phyloP scores from a whole-genome alignment of 1,284 basidiomycete genomes.

The Meripilus lineatus region DNA sequence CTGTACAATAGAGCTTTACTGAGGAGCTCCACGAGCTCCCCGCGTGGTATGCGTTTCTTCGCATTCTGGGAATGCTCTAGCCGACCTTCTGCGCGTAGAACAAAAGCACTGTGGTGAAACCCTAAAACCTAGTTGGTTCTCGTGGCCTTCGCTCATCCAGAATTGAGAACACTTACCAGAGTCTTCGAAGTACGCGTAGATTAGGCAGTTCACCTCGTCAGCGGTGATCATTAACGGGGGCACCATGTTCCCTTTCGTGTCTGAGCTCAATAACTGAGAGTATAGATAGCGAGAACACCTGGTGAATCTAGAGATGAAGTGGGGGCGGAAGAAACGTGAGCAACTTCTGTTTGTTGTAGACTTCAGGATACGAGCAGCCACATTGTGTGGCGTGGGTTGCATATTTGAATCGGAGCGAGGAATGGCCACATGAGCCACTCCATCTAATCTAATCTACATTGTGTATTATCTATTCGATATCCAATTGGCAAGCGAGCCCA shows the following conservation, averaged over 20 bases:
- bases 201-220: constrained; percentile 80
- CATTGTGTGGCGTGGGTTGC: too few relatives aligned
- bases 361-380: too few relatives aligned
- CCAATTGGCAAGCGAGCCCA: too few relatives aligned
- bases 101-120: constrained; percentile 75
- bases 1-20: constrained; percentile 76
- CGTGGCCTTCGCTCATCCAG: constrained; percentile 1
- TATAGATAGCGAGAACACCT: too few relatives aligned
- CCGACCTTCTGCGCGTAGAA: constrained; percentile 63
- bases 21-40: constrained; percentile 76
- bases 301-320: too few relatives aligned
- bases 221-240: constrained; percentile 60
- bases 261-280: too few relatives aligned
- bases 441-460: too few relatives aligned
- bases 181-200: constrained; percentile 78
- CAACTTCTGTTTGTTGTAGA: too few relatives aligned
- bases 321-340: neutral
- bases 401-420: too few relatives aligned
- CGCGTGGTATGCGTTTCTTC: constrained; percentile 71
- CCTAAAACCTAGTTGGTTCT: constrained; percentile 35
- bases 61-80: constrained; percentile 64
- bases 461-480: too few relatives aligned
- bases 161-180: constrained; percentile 46
- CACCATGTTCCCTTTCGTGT: constrained; percentile 10
- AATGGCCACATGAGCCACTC: too few relatives aligned